A percentile compares a stretch with the other conserved stretches of the same genome.
Evolutionary conservation across 106 monocot species (phyloP).

Genomic region (Xerophyta viscosa): DNA sequence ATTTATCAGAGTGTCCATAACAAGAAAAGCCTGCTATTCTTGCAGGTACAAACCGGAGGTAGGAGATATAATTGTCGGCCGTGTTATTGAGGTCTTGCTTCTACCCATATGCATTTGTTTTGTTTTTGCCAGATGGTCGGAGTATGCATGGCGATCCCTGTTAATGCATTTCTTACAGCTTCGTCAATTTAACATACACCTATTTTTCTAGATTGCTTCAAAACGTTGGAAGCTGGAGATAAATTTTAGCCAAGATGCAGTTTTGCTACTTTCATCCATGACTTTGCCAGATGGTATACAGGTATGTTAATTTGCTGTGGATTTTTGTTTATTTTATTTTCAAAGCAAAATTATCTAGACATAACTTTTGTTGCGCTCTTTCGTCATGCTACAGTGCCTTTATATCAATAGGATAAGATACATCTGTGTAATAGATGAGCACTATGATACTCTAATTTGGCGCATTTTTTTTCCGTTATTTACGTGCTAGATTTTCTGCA

Average conservation of each 20-base stretch:
- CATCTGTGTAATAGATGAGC: too few relatives aligned
- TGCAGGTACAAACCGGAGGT: constrained; percentile 96
- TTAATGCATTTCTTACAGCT: too few relatives aligned
- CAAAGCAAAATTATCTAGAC: not conserved
- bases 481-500: too few relatives aligned
- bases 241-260: constrained; percentile 92
- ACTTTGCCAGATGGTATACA: constrained; percentile 97
- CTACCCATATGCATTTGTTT: too few relatives aligned
- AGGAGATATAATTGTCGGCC: constrained; percentile 95
- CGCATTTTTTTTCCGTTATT: too few relatives aligned
- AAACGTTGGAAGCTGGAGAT: constrained; percentile 96
- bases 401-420: too few relatives aligned
- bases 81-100: constrained; percentile 72
- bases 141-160: too few relatives aligned
- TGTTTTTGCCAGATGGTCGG: too few relatives aligned
- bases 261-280: constrained; percentile 99
- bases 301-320: constrained; percentile 35
- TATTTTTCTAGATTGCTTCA: constrained; percentile 64
- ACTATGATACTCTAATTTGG: too few relatives aligned
- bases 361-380: not conserved
- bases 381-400: too few relatives aligned
- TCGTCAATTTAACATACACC: too few relatives aligned
- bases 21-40: not conserved
- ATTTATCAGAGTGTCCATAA: not conserved
- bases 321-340: not conserved